Evolutionary conservation across 768 basidiomycete genomes (phyloP).

Genomic region (Jaapia argillacea): DNA sequence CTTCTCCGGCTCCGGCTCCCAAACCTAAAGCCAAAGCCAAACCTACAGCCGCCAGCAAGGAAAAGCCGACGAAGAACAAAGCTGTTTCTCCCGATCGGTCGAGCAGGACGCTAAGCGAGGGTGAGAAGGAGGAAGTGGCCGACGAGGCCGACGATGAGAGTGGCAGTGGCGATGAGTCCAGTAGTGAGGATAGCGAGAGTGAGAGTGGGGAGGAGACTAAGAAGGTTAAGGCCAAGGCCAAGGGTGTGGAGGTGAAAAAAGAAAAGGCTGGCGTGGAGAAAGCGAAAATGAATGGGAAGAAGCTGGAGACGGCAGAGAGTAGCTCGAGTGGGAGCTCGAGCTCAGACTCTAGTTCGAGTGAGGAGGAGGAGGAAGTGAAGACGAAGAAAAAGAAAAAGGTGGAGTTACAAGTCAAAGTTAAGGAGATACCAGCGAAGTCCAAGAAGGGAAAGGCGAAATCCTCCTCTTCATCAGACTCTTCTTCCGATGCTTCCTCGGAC

Average conservation of each 20-base stretch:
- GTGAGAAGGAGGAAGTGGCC: background rate
- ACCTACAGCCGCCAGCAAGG: conserved; percentile 4
- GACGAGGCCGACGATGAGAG: background rate
- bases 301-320: background rate
- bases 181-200: background rate
- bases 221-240: background rate
- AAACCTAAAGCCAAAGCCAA: conserved; percentile 1
- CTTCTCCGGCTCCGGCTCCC: no score
- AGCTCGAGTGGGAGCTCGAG: conserved; percentile 6
- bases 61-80: background rate
- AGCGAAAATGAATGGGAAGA: background rate
- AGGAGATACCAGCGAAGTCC: no score
- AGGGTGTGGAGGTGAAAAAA: background rate
- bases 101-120: conserved; percentile 7
- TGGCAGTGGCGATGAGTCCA: background rate
- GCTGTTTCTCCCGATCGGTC: conserved; percentile 2
- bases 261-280: background rate
- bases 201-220: background rate
- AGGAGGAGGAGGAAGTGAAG: conserved; percentile 2
- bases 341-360: conserved; percentile 1
- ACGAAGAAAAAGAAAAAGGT: no score
- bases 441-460: conserved; percentile 1
- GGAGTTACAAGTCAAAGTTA: background rate
- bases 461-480: conserved; percentile 3
- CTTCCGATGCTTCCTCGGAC: conserved; percentile 15